Evolutionary conservation across 257 asterid species (phyloP), one percentile per base, ranked within the genome.

Genomic region (Petrea volubilis): DNA sequence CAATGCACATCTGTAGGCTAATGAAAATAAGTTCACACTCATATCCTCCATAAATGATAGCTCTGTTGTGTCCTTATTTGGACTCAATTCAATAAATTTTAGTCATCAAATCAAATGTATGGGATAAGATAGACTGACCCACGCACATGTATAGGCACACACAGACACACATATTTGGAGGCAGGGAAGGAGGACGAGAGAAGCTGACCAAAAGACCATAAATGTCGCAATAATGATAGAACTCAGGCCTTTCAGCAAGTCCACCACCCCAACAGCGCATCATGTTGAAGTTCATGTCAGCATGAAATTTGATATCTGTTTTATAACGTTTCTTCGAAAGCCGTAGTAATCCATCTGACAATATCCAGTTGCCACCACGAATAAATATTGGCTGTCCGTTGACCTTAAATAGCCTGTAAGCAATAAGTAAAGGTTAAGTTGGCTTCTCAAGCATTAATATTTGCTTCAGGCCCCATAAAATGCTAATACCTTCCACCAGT

Each of bases 201-300:
- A 41, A 40, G 59, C 79, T 76, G 40, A 95, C 99, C 91, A 95
- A 83, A 76, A 95, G 80, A 80, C 99, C 99, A 79, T 90, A 91
- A 36, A 86, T 79, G 77, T 95, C 99, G 58, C 99, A 95, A 69
- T 90, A 89, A 75, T 84, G 81, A 84, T 95, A 95, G 80, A 95
- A 95, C 7, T 95, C 99, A 6, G 99, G 99, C 78, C 99, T 90
- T 83, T 95, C 99, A 62, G 99, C 92, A 71, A 95, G 72, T 59
- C 97, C 99, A 46, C 99, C 99, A 17, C 96, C 99, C 98, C 99
- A 95, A 83, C 98, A 91, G 50, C 99, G 98, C 7, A 91, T 86
- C 99, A 95, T 95, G 78, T 95, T 91, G 78, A 95, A 95, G 86
- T 95, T 90, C 99, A 95, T 91, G 80, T 95, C 97, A 50, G 99